Base-by-base conservation (phyloP, 2,329 filamentous ascomycete genomes). In the Microascus cirrosus region DNA sequence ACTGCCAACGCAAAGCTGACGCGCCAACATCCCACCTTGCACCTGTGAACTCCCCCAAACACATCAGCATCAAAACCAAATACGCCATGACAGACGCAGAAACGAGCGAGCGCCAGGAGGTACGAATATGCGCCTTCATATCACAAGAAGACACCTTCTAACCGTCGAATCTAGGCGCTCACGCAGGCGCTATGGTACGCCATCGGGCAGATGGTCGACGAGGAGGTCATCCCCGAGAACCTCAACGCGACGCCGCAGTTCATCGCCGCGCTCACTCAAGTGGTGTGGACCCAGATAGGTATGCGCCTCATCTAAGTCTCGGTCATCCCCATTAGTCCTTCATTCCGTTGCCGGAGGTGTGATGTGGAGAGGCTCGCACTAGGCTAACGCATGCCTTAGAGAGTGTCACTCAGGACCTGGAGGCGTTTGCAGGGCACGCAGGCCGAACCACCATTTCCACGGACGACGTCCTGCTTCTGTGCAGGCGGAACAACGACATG, bases 191-290 rank as follows among this genome's bases (percentile, higher is more conserved):
- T 95, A 25, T 95, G 90, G 90, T 87, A 87, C 66, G 82, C 85
- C 25, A 82, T 95, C 60, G 89, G 90, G 63, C 88, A 90, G 68
- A 93, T 95, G 60, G 89, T 96, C 62, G 93, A 97, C 69, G 85
- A 93, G 63, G 54, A 54, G 51, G 56, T 58, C 20, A 74, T 90
- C 34, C 77, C 80, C 59, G 77, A 85, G 32, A 84, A 89, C 67
- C 81, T 90, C 62, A 96, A 95, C 70, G 90, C 92, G 7, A 96
- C 93, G 28, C 90, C 90, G 1, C 90, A 95, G 67, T 96, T 95
- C 70, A 95, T 95, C 63, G 90, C 87, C 10, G 87, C 87, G 0
- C 71, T 95, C 67, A 94, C 89, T 1, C 91, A 96, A 70, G 82
- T 95, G 70, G 87, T 93, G 8, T 96, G 89, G 84, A 81, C 85